Conservation (phyloP, 2,329 filamentous ascomycete species). For the Cercospora zeina region DNA sequence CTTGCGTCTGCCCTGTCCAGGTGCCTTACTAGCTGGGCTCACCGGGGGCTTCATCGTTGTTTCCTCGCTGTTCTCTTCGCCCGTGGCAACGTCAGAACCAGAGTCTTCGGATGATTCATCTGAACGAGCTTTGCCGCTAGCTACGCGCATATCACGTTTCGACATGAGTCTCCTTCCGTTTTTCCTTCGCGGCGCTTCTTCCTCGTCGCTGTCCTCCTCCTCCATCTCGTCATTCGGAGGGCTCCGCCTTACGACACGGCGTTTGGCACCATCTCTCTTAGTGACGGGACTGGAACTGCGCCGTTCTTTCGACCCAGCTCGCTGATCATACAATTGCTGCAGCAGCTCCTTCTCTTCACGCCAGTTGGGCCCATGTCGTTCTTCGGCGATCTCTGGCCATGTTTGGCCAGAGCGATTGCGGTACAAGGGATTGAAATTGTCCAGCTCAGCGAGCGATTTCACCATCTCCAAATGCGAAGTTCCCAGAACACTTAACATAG, state of each 20-base stretch:
- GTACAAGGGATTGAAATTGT: conserved; percentile 77
- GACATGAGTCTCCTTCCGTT: conserved; percentile 41
- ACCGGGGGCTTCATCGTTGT: conserved; percentile 35
- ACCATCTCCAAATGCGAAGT: conserved; percentile 83
- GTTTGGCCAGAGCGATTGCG: conserved; percentile 70
- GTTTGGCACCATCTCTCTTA: conserved; percentile 37
- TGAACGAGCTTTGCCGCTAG: conserved; percentile 35
- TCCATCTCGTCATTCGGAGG: conserved; percentile 23
- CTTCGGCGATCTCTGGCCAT: conserved; percentile 83
- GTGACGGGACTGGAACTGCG: conserved; percentile 42
- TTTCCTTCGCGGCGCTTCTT: conserved; percentile 35
- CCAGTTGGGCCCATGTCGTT: conserved; percentile 83
- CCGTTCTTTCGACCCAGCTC: conserved; percentile 25
- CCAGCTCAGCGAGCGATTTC: conserved; percentile 47
- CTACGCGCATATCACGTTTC: conserved; percentile 40
- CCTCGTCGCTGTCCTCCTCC: conserved; percentile 28
- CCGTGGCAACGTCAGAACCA: conserved; percentile 29
- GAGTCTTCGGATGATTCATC: conserved; percentile 36
- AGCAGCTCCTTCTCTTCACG: conserved; percentile 81
- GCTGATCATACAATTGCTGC: conserved; percentile 69
- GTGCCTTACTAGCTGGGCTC: conserved; percentile 32
- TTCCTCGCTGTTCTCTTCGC: conserved; percentile 22
- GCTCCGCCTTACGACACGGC: conserved; percentile 27
- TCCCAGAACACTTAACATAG: conserved; percentile 91
- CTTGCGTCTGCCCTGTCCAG: conserved; percentile 34